Evolutionary conservation across 768 basidiomycete genomes (phyloP), one percentile per base, ranked within the genome.

Genomic region (Boletus reticulatus): DNA sequence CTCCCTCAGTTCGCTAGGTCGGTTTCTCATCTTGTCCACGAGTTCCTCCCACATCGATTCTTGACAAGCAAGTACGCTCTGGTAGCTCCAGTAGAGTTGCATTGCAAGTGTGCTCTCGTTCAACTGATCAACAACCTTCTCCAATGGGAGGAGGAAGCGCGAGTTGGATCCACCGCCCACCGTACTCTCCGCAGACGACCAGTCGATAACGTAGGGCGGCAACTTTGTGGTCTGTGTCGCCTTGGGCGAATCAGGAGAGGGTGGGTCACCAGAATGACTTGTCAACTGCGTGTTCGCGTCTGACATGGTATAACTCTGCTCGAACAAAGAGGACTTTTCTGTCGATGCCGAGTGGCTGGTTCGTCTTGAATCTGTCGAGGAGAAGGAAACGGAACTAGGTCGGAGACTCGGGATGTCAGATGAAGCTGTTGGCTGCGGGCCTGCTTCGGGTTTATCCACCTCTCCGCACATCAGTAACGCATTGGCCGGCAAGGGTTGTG

Each of bases 31-130:
- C 57, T 81, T 78, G 57, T 84, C 81, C 59, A 80, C 79, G 47
- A 89, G 75, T 52, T 87, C 85, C 57, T 88, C 87, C 86, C 87
- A 89, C 85, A 89, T 87, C 29, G 85, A 81, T 63, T 88, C 87
- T 67, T 85, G 81, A 60, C 84, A 86, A 13, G 84, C 84, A 13
- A 87, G 66, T 9, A 89, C 82, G 19, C 72, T 68, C 60, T 83
- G 80, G 57, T 81, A 87, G n/a, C 82, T 80, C 57, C 78, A 75
- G 62, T 86, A 83, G 4, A 89, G 76, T 53, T 89, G 87, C 84
- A 88, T 86, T 0, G 85, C 85, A 29, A 87, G 75, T 2, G 84
- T 84, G 43, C 84, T 78, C 51, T 85, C 82, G 55, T 73, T 83
- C 58, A 87, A 66, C 27, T 67, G 68, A 52, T 72, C 71, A 6